phyloP scores from a whole-genome alignment of 148 eudicot species.

The Rheum nobile region DNA sequence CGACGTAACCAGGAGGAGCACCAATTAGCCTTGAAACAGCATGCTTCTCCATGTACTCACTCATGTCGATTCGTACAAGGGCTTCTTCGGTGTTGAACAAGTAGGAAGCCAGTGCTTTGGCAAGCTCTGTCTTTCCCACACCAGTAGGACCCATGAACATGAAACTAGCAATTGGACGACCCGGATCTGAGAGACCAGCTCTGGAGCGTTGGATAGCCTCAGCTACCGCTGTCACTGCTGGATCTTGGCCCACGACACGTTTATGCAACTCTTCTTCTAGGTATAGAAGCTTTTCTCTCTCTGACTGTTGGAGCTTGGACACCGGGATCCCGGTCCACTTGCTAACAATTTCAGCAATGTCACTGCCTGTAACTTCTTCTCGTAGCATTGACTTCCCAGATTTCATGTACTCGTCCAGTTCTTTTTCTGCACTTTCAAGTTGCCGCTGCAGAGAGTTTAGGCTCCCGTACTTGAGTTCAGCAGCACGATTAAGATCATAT shows the following conservation, averaged over 20 bases:
- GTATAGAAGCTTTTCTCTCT: slow-evolving; percentile 70
- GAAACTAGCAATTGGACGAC: slow-evolving; percentile 85
- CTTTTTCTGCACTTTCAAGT: slow-evolving; percentile 75
- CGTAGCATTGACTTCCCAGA: slow-evolving; percentile 96
- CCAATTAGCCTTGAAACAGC: slow-evolving; percentile 80
- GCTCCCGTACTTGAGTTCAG: slow-evolving; percentile 95
- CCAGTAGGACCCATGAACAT: slow-evolving; percentile 99
- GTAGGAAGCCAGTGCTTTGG: slow-evolving; percentile 72
- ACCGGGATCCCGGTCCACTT: slow-evolving; percentile 99
- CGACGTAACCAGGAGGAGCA: slow-evolving; percentile 91
- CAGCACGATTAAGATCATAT: slow-evolving; percentile 92
- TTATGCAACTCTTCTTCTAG: slow-evolving; percentile 84
- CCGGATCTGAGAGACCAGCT: slow-evolving; percentile 95
- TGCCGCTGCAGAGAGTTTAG: slow-evolving; percentile 81
- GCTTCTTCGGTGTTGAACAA: slow-evolving; percentile 89
- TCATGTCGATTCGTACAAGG: slow-evolving; percentile 88
- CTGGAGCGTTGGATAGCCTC: slow-evolving; percentile 96
- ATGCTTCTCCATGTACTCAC: slow-evolving; percentile 89
- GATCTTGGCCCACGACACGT: slow-evolving; percentile 91
- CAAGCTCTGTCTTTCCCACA: slow-evolving; percentile 93
- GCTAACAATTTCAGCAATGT: slow-evolving; percentile 94
- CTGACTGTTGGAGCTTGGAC: slow-evolving; percentile 87
- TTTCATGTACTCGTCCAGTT: slow-evolving; percentile 67
- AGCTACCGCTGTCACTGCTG: slow-evolving; percentile 78
- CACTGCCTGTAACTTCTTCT: slow-evolving; percentile 79